Evolutionary conservation across 2,329 filamentous ascomycete species (phyloP), one percentile per base, ranked within the genome.

Genomic region (Ceratocystis harringtonii): DNA sequence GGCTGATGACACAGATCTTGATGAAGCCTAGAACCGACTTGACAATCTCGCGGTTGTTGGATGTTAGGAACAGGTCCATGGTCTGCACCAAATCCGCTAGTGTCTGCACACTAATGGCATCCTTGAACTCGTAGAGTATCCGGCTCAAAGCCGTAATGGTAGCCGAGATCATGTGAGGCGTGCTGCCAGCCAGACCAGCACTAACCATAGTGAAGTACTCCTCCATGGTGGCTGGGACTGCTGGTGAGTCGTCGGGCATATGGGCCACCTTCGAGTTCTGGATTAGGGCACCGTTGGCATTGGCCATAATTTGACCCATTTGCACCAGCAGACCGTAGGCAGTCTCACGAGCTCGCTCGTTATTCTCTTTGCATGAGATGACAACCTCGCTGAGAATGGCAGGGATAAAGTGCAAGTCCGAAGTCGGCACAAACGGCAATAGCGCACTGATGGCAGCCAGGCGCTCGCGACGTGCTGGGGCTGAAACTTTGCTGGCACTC

Each of bases 141-240:
- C 94, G 85, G 15, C 91, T 94, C 45, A 99, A 82, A 15, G 94
- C 92, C 0, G 91, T 97, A 73, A 99, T 92, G n/a, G 90, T 91
- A 0, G 94, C 94, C 5, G 90, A 95, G 68, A 97, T 92, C 91
- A 97, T 96, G 77, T 97, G 92, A 41, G 94, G 92, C 10, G 91
- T 92, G 71, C 87, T 88, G 66, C 92, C 92, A 1, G 92, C 94
- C 64, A 99, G 82, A 76, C 94, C 94, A 61, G 94, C 94, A 70
- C 90, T 95, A 36, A 97, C 89, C 94, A 99, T 99, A 65, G 92
- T 96, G 78, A 97, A 90, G 76, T 91, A 97, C 75, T 97, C 94
- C 72, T 97, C 92, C 45, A 99, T 83, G 52, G 83, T 92, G 22
- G 94, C 92, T 2, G 83, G 80, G 3, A 87, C 91, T 41, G 86